A percentile compares a stretch with the other conserved stretches of the same genome.
phyloP scores from a whole-genome alignment of 2,329 filamentous ascomycete genomes.

The Aspergillus luchuensis region DNA sequence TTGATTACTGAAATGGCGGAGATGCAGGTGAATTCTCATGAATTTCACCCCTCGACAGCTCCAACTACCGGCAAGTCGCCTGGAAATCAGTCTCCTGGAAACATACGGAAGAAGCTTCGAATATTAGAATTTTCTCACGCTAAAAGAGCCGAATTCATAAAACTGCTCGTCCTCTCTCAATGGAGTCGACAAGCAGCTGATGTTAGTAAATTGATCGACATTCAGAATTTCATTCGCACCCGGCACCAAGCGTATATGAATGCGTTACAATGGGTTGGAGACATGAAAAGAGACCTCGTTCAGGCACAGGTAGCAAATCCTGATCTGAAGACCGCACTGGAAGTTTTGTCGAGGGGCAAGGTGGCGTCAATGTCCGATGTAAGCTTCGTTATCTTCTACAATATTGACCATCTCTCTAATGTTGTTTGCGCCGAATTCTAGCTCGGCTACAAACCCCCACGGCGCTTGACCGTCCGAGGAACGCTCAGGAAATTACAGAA shows the following conservation, averaged over 20 bases:
- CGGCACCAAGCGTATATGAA: constrained; percentile 63
- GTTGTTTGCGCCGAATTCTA: constrained; percentile 33
- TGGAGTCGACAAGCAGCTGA: constrained; percentile 81
- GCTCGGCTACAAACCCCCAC: constrained; percentile 76
- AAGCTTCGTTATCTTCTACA: constrained; percentile 37
- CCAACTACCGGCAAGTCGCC: constrained; percentile 31
- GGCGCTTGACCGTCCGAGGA: constrained; percentile 69
- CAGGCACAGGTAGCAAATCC: constrained; percentile 80
- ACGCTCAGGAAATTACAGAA: constrained; percentile 75
- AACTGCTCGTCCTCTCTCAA: constrained; percentile 83
- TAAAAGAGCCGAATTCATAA: constrained; percentile 85
- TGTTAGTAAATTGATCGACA: constrained; percentile 84
- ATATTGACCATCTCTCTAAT: constrained; percentile 21
- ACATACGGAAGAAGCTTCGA: constrained; percentile 72
- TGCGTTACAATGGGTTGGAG: constrained; percentile 64
- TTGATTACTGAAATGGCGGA: constrained; percentile 70
- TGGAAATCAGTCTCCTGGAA: constrained; percentile 54
- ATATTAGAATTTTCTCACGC: constrained; percentile 77
- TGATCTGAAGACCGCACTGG: constrained; percentile 84
- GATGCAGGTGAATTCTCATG: constrained; percentile 61
- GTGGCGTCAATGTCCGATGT: constrained; percentile 79
- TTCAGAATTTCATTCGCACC: constrained; percentile 72
- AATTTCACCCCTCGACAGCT: constrained; percentile 21
- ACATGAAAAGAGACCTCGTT: constrained; percentile 72
- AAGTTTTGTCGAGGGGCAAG: constrained; percentile 77